phyloP scores from a whole-genome alignment of 2,329 filamentous ascomycete species.

The Zasmidium cellare region DNA sequence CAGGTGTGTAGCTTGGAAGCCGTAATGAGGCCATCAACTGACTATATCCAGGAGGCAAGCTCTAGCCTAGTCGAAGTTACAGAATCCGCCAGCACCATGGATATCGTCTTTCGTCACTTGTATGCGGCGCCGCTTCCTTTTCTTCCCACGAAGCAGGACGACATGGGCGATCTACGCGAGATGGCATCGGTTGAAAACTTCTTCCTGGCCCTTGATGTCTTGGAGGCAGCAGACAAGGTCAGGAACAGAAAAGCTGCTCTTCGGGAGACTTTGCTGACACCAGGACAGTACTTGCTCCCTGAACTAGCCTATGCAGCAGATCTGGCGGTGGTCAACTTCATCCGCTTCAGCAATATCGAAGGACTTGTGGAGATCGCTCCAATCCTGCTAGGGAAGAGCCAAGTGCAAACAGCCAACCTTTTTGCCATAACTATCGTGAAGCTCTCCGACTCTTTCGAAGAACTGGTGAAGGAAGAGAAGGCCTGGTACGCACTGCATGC shows the following conservation, averaged over 20 bases:
- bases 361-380: neutral
- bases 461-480: neutral
- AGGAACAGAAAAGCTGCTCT: too few relatives aligned
- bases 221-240: neutral
- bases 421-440: neutral
- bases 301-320: neutral
- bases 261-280: neutral
- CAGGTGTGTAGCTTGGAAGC: too few relatives aligned
- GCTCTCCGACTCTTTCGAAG: neutral
- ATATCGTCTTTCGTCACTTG: constrained; percentile 3
- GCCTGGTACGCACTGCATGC: neutral
- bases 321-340: neutral
- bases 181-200: neutral
- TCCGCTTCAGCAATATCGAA: neutral
- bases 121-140: neutral
- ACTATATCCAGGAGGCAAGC: neutral
- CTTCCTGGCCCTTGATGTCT: neutral
- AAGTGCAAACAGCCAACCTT: neutral
- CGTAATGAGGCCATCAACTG: too few relatives aligned
- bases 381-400: neutral
- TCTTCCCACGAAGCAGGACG: neutral
- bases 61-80: constrained; percentile 1
- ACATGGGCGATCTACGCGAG: neutral
- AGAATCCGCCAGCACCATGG: neutral
- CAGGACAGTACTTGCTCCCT: neutral